Evolutionary conservation across 2,329 filamentous ascomycete species (phyloP).

Genomic region (Claviceps lovelessii): DNA sequence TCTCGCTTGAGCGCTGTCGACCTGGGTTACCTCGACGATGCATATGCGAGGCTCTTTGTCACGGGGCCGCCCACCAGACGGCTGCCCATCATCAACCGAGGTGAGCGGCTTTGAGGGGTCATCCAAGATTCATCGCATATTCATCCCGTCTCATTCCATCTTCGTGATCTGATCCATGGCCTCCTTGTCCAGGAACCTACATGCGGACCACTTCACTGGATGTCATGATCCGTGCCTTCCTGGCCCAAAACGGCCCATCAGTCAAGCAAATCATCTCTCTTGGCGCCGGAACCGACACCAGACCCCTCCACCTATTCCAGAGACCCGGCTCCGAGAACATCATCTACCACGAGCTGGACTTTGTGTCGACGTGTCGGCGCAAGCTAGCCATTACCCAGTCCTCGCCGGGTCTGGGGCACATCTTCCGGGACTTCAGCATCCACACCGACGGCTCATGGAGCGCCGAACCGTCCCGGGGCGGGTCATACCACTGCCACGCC

Average conservation of each 20-base stretch:
- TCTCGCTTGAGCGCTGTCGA: conserved; percentile 81
- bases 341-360: conserved; percentile 87
- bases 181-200: conserved; percentile 57
- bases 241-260: conserved; percentile 27
- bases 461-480: conserved; percentile 23
- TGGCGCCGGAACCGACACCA: conserved; percentile 86
- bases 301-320: conserved; percentile 61
- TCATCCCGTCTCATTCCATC: too few species aligned
- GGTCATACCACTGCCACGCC: conserved; percentile 43
- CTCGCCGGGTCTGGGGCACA: conserved; percentile 25
- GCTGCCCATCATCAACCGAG: conserved; percentile 87
- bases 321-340: conserved; percentile 28
- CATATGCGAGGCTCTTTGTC: conserved; percentile 60
- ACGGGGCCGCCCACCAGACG: conserved; percentile 44
- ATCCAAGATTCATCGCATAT: too few species aligned
- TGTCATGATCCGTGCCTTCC: conserved; percentile 56
- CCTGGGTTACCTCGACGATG: conserved; percentile 70
- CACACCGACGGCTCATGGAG: conserved; percentile 27
- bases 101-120: conserved; percentile 28
- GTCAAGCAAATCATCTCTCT: conserved; percentile 74
- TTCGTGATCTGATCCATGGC: not conserved
- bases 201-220: conserved; percentile 77
- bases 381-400: conserved; percentile 46
- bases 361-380: conserved; percentile 53
- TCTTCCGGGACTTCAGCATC: conserved; percentile 22